Evolutionary conservation across 139 green algal genomes (phyloP).

Genomic region (Chara braunii): DNA sequence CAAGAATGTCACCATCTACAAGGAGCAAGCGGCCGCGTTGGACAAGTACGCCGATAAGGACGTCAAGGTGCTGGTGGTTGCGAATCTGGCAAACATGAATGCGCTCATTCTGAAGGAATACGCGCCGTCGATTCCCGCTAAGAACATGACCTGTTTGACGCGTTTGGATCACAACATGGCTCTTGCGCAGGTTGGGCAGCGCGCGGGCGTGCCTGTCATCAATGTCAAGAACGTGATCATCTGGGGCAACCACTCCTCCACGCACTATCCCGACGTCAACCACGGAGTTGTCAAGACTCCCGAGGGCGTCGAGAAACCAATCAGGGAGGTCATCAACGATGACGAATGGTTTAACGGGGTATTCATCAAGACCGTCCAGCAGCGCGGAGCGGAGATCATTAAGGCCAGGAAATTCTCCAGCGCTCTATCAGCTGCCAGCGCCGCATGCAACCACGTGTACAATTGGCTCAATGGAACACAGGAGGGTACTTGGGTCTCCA

Average conservation of each 20-base stretch:
- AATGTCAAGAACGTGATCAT: slow-evolving; percentile 89
- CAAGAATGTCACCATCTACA: slow-evolving; percentile 90
- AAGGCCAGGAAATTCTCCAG: slow-evolving; percentile 73
- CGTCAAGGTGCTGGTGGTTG: slow-evolving; percentile 82
- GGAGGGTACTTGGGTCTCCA: slow-evolving; percentile 63
- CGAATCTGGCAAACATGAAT: slow-evolving; percentile 94
- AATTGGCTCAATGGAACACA: slow-evolving; percentile 81
- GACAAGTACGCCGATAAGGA: slow-evolving; percentile 59
- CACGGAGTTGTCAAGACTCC: slow-evolving; percentile 60
- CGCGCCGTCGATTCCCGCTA: slow-evolving; percentile 66
- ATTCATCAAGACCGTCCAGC: slow-evolving; percentile 82
- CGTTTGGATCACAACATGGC: slow-evolving; percentile 93
- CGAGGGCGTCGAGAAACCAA: slow-evolving; percentile 57
- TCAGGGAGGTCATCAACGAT: slow-evolving; percentile 48
- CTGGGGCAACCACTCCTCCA: slow-evolving; percentile 93
- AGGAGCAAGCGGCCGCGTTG: slow-evolving; percentile 66
- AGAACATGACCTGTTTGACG: slow-evolving; percentile 89
- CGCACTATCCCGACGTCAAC: slow-evolving; percentile 89
- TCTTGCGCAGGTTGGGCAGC: slow-evolving; percentile 73
- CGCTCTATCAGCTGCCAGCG: slow-evolving; percentile 78
- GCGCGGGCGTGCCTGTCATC: slow-evolving; percentile 52
- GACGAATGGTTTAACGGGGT: slow-evolving; percentile 57
- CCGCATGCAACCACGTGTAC: slow-evolving; percentile 81
- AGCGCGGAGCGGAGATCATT: slow-evolving; percentile 89
- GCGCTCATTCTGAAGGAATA: slow-evolving; percentile 76